Percentiles rank a stretch among this genome's conserved stretches.
These are phyloP conservation scores for Chlorella sp. DNA, from an alignment of 139 green algal genomes.

Conservation along the genomic window DNA sequence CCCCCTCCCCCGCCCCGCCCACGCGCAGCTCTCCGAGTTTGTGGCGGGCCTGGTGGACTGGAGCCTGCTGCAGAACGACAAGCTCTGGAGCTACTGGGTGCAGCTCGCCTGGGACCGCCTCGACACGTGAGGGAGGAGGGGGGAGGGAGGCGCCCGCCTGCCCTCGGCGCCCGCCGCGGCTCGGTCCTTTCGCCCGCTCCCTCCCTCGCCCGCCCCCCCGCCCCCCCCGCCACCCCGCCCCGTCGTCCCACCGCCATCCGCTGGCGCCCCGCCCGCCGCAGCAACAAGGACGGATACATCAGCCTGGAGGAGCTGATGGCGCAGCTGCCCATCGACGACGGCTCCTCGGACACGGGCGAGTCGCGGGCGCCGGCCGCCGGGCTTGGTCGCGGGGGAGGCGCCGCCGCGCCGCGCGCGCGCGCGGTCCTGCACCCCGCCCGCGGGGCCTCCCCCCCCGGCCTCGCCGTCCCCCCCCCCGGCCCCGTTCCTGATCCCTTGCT, in stretches of 20 bases:
- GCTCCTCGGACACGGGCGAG: neutral
- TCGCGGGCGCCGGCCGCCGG: neutral
- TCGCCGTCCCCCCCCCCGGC: neutral
- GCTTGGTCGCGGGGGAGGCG: neutral
- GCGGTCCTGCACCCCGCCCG: too few relatives aligned
- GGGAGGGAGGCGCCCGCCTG: too few relatives aligned
- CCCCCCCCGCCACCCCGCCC: too few relatives aligned
- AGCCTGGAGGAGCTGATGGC: constrained; percentile 76
- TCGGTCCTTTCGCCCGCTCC: too few relatives aligned
- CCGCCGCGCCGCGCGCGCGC: neutral
- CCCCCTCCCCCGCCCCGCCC: neutral
- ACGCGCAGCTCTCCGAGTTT: constrained; percentile 79
- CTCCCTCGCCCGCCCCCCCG: too few relatives aligned
- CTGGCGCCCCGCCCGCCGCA: too few relatives aligned
- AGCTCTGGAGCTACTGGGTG: constrained; percentile 42
- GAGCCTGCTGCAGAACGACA: constrained; percentile 55
- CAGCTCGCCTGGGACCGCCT: constrained; percentile 74
- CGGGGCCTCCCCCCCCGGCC: neutral
- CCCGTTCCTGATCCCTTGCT: neutral
- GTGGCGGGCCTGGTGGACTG: constrained; percentile 86
- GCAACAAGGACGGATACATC: constrained; percentile 83
- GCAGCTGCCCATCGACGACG: constrained; percentile 50
- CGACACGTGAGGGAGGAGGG: too few relatives aligned
- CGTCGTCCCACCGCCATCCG: too few relatives aligned
- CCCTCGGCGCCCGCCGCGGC: too few relatives aligned